Evolutionary conservation across 371 early-diverging fungal genomes (phyloP).

Genomic region (Mortierella sp.): DNA sequence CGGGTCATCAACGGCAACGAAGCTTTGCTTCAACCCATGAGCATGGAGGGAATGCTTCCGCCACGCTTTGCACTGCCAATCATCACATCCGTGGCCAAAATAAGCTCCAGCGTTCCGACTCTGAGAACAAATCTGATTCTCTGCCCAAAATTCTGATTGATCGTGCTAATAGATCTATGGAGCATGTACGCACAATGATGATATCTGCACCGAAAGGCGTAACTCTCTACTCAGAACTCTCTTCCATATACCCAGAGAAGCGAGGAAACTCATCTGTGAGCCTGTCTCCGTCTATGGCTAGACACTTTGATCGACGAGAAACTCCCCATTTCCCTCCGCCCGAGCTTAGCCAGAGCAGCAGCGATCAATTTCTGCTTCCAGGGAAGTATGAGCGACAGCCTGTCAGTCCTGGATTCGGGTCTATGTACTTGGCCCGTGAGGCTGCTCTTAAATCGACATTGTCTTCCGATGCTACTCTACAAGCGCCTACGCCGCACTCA

Average conservation of each 20-base stretch:
- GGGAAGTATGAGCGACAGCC: conserved; percentile 46
- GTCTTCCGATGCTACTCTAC: not conserved
- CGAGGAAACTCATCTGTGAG: not conserved
- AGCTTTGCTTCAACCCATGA: conserved; percentile 25
- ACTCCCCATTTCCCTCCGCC: conserved; percentile 13
- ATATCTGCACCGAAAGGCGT: not conserved
- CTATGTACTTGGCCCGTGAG: conserved; percentile 52
- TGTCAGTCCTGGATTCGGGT: conserved; percentile 49
- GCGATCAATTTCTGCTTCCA: conserved; percentile 39
- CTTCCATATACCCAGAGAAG: conserved; percentile 43
- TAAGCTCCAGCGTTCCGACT: conserved; percentile 21
- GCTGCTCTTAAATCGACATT: conserved; percentile 29
- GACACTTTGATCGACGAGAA: conserved; percentile 20
- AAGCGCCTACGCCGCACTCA: not conserved
- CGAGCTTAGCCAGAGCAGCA: conserved; percentile 5
- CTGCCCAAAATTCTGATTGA: conserved; percentile 33
- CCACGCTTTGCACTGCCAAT: conserved; percentile 11
- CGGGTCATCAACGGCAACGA: conserved; percentile 15
- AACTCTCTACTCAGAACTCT: conserved; percentile 9
- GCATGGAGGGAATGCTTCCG: not conserved
- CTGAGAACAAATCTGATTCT: conserved; percentile 13
- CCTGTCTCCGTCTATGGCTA: conserved; percentile 35
- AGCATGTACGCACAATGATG: conserved; percentile 38
- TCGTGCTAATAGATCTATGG: conserved; percentile 31
- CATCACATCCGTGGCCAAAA: conserved; percentile 37